These are phyloP conservation scores for Fagus sylvatica DNA, from an alignment of 306 rosid genomes.

Conservation along the genomic window DNA sequence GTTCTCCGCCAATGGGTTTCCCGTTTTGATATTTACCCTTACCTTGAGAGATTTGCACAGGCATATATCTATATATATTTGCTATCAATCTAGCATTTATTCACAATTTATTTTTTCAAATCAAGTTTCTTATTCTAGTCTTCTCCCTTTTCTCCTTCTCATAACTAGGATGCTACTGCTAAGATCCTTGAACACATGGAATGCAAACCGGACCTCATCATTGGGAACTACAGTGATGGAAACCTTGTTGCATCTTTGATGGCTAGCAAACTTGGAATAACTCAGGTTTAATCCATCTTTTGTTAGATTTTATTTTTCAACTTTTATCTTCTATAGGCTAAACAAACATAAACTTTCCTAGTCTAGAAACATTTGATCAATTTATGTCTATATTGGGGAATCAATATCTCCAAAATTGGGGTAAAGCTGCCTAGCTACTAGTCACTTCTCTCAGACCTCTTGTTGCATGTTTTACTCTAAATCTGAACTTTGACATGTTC, in stretches of 20 bases:
- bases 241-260: constrained; percentile 83
- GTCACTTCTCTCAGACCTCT: neutral
- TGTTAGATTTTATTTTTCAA: neutral
- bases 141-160: neutral
- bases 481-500: neutral
- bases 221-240: constrained; percentile 94
- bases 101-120: neutral
- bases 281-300: constrained; percentile 47
- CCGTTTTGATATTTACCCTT: constrained; percentile 89
- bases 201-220: constrained; percentile 78
- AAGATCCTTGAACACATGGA: constrained; percentile 67
- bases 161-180: constrained; percentile 59
- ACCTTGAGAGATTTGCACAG: constrained; percentile 79
- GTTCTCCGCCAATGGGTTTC: constrained; percentile 78
- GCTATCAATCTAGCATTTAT: neutral
- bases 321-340: neutral
- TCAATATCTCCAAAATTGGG: too few species aligned
- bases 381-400: neutral
- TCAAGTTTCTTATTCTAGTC: constrained; percentile 10
- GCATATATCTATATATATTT: constrained; percentile 29
- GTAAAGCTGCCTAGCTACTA: too few species aligned
- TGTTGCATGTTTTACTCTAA: constrained; percentile 10
- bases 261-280: constrained; percentile 82
- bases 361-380: neutral
- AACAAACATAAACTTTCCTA: too few species aligned